Evolutionary conservation across 2,329 filamentous ascomycete genomes (phyloP), one percentile per base, ranked within the genome.

Genomic region (Penicillium sp.): DNA sequence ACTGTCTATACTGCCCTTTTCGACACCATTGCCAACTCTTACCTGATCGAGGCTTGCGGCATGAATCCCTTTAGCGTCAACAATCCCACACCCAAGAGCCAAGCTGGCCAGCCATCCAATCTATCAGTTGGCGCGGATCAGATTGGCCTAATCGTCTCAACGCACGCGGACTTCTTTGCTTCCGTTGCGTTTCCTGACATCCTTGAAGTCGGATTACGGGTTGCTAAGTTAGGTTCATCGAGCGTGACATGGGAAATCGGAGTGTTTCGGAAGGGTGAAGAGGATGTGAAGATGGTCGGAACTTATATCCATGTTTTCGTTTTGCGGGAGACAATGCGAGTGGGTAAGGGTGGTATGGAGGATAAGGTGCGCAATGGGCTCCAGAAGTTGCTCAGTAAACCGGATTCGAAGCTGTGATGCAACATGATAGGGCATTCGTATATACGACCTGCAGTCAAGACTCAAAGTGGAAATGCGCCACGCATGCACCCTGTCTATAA

Each of bases 241-340:
- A 96, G 91, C 68, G 92, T 96, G 9, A 90, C 86, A 13, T 98
- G 96, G 70, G 93, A 98, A 71, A 85, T 96, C 57, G 95, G 87
- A 0, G 82, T 98, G 1, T 98, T 97, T 68, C 87, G 91, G 70
- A 82, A 84, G 58, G 90, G 88, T 0, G 78, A 87, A 2, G 86
- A 90, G 1, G 79, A 83, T 21, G 90, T 95, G 10, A 91, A 89
- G 70, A 91, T 91, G 11, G 91, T 96, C 1, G 92, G 92, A 1
- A 89, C 90, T 65, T 92, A 95, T 70, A 83, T 91, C 14, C 93
- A 96, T 71, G 91, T 96, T 11, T 96, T 93, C 77, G 90, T 96
- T n/a, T 86, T 93, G 57, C 82, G 90, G 51, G 81, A 82, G 37
- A 89, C 84, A 16, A 86, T 88, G 63, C 84, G 86, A 58, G 90